Conservation (phyloP, 257 asterid genomes). For the Solanum virginianum region DNA sequence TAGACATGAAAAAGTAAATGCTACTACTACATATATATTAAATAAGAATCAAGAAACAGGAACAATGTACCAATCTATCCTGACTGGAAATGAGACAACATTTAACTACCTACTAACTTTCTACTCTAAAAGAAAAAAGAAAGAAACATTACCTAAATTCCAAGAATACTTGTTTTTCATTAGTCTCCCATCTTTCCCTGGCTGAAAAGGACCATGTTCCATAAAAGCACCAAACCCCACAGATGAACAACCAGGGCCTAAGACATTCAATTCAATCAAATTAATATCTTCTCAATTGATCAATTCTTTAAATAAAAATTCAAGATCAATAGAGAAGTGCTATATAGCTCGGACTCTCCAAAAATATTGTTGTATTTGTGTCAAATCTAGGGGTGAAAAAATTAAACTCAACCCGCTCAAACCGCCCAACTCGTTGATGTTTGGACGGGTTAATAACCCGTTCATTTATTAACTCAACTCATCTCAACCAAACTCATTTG, state of each 20-base stretch:
- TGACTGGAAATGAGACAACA: background rate
- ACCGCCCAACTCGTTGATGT: too few species aligned
- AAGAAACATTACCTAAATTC: slow-evolving; percentile 11
- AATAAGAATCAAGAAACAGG: background rate
- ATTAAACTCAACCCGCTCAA: too few species aligned
- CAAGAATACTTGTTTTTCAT: slow-evolving; percentile 12
- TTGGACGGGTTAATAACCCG: too few species aligned
- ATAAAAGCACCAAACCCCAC: slow-evolving; percentile 17
- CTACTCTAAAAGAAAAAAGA: background rate
- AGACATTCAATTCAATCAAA: background rate
- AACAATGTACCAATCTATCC: background rate
- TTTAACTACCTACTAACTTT: too few species aligned
- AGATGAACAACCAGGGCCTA: slow-evolving; percentile 23
- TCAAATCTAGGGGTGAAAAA: background rate
- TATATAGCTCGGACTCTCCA: background rate
- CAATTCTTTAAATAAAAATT: background rate
- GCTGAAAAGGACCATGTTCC: slow-evolving; percentile 22
- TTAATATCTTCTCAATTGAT: background rate
- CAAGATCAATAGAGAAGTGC: background rate
- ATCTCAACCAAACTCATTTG: too few species aligned
- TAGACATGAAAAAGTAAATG: too few species aligned
- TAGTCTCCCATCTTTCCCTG: slow-evolving; percentile 2
- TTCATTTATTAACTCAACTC: too few species aligned
- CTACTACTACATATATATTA: background rate
- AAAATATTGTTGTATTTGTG: background rate